Evolutionary conservation across 257 asterid species (phyloP).

Genomic region (Haberlea rhodopensis): DNA sequence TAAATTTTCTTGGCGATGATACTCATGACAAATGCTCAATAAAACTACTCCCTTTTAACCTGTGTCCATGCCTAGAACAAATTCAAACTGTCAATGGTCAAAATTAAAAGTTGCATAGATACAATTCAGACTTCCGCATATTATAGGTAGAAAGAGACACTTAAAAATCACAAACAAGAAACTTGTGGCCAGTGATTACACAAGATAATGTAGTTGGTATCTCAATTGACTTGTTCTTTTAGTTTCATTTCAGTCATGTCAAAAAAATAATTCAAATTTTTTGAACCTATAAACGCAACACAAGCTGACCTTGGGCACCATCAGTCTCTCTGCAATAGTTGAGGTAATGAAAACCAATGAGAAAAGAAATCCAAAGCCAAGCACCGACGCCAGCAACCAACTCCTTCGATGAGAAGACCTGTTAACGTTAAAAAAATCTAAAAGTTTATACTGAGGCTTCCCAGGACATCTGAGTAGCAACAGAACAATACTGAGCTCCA

Average conservation of each 20-base stretch:
- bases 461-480: conserved; percentile 50
- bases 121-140: not conserved
- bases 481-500: conserved; percentile 59
- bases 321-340: conserved; percentile 39
- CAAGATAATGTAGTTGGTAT: too few species aligned
- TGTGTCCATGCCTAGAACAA: not conserved
- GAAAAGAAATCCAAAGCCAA: conserved; percentile 60
- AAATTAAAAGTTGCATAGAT: not conserved
- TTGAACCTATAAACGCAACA: not conserved
- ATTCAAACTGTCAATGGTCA: not conserved
- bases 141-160: not conserved
- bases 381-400: conserved; percentile 55
- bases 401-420: conserved; percentile 43
- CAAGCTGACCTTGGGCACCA: conserved; percentile 53
- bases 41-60: not conserved
- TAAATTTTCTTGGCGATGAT: too few species aligned
- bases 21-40: too few species aligned
- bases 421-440: conserved; percentile 46
- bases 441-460: conserved; percentile 51
- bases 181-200: not conserved
- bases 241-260: not conserved
- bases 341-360: conserved; percentile 59
- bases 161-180: not conserved
- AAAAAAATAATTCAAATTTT: not conserved
- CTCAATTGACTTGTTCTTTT: not conserved